phyloP scores from a whole-genome alignment of 2,329 filamentous ascomycete genomes.

The Ophiostoma triangulosporum region DNA sequence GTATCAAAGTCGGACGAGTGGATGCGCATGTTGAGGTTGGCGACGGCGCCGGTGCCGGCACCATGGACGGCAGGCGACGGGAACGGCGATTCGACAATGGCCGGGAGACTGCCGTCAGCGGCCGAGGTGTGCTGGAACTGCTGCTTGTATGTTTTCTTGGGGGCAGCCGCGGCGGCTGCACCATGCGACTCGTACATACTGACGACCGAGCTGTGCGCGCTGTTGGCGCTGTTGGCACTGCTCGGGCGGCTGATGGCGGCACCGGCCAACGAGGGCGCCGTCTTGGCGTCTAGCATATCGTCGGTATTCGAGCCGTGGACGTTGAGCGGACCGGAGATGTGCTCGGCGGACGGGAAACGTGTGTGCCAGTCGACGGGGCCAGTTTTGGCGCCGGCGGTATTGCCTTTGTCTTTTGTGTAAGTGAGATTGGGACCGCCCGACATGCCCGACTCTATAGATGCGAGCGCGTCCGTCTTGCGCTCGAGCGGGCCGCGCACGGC shows the following conservation, averaged over 20 bases:
- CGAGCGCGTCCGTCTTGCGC: background rate
- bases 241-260: background rate
- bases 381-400: background rate
- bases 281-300: background rate
- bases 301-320: conserved; percentile 5
- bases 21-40: conserved; percentile 1
- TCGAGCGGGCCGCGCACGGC: background rate
- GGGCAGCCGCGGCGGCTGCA: background rate
- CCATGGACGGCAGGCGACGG: conserved; percentile 4
- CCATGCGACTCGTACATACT: background rate
- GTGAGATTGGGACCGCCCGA: background rate
- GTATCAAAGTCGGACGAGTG: conserved; percentile 1
- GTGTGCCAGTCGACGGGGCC: conserved; percentile 2
- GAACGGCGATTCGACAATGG: conserved; percentile 17
- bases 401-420: background rate
- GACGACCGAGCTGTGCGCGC: background rate
- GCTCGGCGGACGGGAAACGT: background rate
- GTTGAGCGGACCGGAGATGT: conserved; percentile 7
- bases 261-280: background rate
- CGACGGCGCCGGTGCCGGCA: background rate
- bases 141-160: background rate
- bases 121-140: background rate
- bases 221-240: background rate
- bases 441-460: background rate
- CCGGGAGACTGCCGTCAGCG: background rate